Conservation (phyloP, 768 basidiomycete genomes). For the Lentinula lateritia region DNA sequence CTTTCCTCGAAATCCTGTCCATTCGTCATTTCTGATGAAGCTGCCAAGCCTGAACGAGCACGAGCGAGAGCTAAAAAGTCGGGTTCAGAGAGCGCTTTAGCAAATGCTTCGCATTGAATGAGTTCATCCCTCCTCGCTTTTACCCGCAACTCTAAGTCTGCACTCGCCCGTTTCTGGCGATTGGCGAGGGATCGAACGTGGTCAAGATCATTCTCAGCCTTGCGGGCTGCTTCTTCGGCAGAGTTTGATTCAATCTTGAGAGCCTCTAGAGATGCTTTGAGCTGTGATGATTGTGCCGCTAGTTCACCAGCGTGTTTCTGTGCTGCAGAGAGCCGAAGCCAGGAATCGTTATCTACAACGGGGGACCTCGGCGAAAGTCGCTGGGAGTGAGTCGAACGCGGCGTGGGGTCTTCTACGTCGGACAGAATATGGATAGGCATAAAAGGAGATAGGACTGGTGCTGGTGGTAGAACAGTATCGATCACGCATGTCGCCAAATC, state of each 20-base stretch:
- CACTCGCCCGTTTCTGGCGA: not conserved
- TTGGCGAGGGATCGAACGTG: not conserved
- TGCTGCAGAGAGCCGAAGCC: not conserved
- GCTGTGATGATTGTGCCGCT: not conserved
- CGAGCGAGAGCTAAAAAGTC: not conserved
- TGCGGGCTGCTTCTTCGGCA: not conserved
- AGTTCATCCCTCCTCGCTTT: constrained; percentile 1
- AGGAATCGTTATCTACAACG: not conserved
- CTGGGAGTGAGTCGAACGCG: too few species aligned
- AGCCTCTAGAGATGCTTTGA: not conserved
- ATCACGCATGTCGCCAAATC: not conserved
- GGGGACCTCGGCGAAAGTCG: not conserved
- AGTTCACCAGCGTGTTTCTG: not conserved
- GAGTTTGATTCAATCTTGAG: not conserved
- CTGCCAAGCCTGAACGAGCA: constrained; percentile 7
- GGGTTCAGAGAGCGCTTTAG: not conserved
- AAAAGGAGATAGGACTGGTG: constrained; percentile 2
- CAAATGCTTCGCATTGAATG: not conserved
- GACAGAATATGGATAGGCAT: not conserved
- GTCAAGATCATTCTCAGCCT: not conserved
- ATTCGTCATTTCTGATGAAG: not conserved
- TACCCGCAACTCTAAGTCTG: not conserved
- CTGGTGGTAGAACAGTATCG: not conserved
- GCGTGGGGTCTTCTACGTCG: not conserved
- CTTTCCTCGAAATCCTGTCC: constrained; percentile 29